These are phyloP conservation scores for Daedaleopsis nitida DNA, from an alignment of 768 basidiomycete genomes.

Conservation along the genomic window DNA sequence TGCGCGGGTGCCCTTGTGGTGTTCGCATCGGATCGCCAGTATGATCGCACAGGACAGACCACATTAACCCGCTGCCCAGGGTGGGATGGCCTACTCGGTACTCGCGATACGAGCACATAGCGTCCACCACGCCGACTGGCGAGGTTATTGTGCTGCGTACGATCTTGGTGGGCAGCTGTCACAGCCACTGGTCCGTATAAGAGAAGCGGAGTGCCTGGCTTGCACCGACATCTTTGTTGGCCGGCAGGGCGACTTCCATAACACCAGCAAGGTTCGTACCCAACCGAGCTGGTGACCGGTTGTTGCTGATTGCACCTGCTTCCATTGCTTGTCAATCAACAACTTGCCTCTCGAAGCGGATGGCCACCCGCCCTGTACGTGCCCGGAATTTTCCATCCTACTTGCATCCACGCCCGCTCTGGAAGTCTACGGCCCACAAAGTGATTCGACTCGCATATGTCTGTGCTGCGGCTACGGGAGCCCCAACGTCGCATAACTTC, in stretches of 20 bases:
- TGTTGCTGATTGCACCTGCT: conserved; percentile 4
- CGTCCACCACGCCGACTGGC: neutral
- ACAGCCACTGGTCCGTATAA: conserved; percentile 11
- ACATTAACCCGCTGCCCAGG: neutral
- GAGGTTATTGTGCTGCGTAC: conserved; percentile 4
- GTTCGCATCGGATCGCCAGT: neutral
- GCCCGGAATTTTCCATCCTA: neutral
- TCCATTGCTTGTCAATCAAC: neutral
- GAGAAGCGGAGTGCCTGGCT: neutral
- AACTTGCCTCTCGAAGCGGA: neutral
- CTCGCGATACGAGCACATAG: neutral
- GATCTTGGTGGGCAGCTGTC: neutral
- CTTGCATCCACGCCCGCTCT: neutral
- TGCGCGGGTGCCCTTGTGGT: neutral
- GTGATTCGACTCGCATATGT: neutral
- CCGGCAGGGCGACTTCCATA: conserved; percentile 8
- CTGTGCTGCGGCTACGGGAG: neutral
- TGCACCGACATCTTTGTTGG: neutral
- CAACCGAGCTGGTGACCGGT: neutral
- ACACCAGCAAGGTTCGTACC: neutral
- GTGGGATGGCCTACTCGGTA: neutral
- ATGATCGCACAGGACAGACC: neutral
- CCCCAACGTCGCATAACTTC: neutral
- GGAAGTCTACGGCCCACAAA: neutral
- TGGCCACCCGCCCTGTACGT: neutral